These are phyloP conservation scores for Acanthamoeba lenticulata DNA, from an alignment of 208 protist genomes.

Conservation along the genomic window DNA sequence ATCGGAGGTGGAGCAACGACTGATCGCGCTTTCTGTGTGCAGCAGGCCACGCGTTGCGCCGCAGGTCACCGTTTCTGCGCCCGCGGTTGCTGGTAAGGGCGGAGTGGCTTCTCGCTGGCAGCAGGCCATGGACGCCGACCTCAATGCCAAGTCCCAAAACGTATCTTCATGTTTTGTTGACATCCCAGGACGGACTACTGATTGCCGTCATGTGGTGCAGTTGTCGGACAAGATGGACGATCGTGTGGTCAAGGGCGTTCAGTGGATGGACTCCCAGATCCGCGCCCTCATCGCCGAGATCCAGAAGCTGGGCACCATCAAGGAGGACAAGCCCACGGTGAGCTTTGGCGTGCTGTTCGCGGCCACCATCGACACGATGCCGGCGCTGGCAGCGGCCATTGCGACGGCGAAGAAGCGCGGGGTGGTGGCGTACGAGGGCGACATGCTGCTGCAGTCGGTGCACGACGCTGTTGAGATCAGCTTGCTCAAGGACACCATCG, in stretches of 20 bases:
- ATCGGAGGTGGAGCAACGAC: no score
- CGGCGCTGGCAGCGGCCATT: slow-evolving; percentile 32
- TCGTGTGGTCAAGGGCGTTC: slow-evolving; percentile 44
- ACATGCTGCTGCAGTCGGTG: slow-evolving; percentile 52
- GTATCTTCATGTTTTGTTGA: neutral
- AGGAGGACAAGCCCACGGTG: neutral
- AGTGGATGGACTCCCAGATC: slow-evolving; percentile 69
- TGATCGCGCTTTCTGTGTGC: no score
- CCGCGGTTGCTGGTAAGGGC: no score
- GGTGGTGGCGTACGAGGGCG: slow-evolving; percentile 23
- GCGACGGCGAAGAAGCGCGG: slow-evolving; percentile 56
- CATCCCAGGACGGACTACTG: neutral
- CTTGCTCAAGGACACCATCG: slow-evolving; percentile 46
- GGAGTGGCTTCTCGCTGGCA: slow-evolving; percentile 41
- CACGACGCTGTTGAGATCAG: slow-evolving; percentile 51
- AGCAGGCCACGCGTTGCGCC: no score
- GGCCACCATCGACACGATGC: slow-evolving; percentile 53
- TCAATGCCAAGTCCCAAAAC: slow-evolving; percentile 16
- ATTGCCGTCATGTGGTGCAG: slow-evolving; percentile 15
- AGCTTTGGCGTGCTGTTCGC: slow-evolving; percentile 48
- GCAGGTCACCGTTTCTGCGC: no score
- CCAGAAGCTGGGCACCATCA: slow-evolving; percentile 11
- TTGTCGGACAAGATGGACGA: slow-evolving; percentile 52
- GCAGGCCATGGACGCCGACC: slow-evolving; percentile 18
- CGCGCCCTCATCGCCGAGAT: slow-evolving; percentile 49